These are phyloP conservation scores for Salvia hispanica DNA, from an alignment of 257 asterid genomes.

Conservation along the genomic window DNA sequence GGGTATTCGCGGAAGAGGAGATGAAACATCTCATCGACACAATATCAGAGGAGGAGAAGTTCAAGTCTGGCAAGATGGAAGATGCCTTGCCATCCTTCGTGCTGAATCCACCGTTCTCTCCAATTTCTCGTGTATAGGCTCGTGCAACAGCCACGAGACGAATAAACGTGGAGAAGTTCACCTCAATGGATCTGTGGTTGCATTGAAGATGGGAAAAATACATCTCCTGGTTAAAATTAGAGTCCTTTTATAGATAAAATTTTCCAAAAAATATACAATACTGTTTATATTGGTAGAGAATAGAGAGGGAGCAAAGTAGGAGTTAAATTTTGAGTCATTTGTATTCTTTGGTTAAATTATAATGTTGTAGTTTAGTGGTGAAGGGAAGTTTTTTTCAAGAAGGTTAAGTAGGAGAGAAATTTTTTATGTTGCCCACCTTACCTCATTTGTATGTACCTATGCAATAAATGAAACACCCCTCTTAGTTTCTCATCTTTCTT, in stretches of 20 bases:
- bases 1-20: conserved; percentile 63
- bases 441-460: conserved; percentile 26
- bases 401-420: background rate
- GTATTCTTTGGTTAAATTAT: conserved; percentile 23
- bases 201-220: background rate
- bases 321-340: conserved; percentile 21
- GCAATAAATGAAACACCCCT: conserved; percentile 24
- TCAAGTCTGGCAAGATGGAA: conserved; percentile 44
- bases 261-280: conserved; percentile 1
- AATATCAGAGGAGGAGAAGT: conserved; percentile 56
- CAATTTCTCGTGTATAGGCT: conserved; percentile 72
- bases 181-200: too few relatives aligned
- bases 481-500: background rate
- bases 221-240: background rate
- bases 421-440: background rate
- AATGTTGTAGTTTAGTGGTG: conserved; percentile 6
- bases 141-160: conserved; percentile 5
- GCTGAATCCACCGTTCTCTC: conserved; percentile 86
- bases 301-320: conserved; percentile 18
- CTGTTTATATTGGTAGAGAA: conserved; percentile 31
- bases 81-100: conserved; percentile 63
- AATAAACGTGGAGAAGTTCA: background rate
- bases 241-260: background rate
- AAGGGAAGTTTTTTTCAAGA: conserved; percentile 11
- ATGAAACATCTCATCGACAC: conserved; percentile 50